Evolutionary conservation across 2,329 filamentous ascomycete genomes (phyloP), one percentile per base, ranked within the genome.

Genomic region (Simplicillium sp.): DNA sequence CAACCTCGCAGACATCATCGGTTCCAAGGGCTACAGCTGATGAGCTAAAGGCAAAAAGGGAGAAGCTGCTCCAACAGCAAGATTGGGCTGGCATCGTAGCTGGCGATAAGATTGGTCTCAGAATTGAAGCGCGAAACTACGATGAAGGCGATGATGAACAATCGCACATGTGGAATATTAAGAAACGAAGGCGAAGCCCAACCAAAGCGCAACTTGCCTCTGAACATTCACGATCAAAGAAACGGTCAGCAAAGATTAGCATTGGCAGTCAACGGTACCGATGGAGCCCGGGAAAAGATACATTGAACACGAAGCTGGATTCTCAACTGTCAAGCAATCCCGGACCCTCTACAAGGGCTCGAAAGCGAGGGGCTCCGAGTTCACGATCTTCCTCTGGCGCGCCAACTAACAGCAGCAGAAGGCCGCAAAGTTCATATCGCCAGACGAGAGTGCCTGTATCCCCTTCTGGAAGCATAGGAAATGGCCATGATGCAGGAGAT

Each of bases 21-120:
- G 20, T 12, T 12, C 38, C 11, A 40, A 36, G 11, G 53, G 59
- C 28, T 18, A 34, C 17, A n/a, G n/a, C 12, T 18, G 16, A 14
- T 31, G 29, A 15, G 32, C n/a, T 42, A 7, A 44, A 50, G 3
- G 38, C 17, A 9, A 49, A 49, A 37, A 45, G 45, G 29, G 42
- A 41, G 7, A 45, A 36, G 15, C 34, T 51, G 28, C 37, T 51
- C 7, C 38, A 45, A 31, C 39, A 46, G 25, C 18, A 25, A 25
- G 20, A 25, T 25, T 25, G 20, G 20, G 20, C 20, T 25, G 20
- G 20, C 5, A 25, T 25, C 20, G 9, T 25, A 25, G 9, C 20
- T 6, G 20, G 20, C 20, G 20, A 9, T 9, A 25, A 6, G 20
- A 25, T 25, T 25, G 20, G 20, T 25, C 9, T 25, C 20, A 25